Base-by-base conservation (phyloP, 1,139 yeast genomes). In the Kluyveromyces sp. region DNA sequence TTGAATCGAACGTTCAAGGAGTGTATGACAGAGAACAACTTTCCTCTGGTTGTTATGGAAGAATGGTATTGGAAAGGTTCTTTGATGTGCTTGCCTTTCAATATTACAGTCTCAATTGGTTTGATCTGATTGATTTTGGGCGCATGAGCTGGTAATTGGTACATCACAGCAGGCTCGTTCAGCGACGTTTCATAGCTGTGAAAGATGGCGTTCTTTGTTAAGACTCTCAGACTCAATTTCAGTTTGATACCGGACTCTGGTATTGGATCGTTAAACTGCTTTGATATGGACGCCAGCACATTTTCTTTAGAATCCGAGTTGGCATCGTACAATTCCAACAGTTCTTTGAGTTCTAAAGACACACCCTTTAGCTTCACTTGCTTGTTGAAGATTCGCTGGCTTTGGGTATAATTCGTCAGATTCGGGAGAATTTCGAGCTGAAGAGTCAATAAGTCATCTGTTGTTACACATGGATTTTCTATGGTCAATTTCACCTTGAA, bases 21-120 rank as follows among this genome's bases (percentile, higher is more conserved):
- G 56, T 78, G 80, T 18, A 76, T 62, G 3, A 79, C 60, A 15
- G 78, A 70, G 51, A 71, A 80, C 22, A 77, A 65, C 40, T 67
- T 67, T 0, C 86, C 84, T 25, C 66, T 49, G 2, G 72, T 61
- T 1, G 84, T 73, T 33, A 66, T 57, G 9, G 69, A 66, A n/a
- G 55, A 57, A 42, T 66, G 68, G 42, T 66, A 67, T 32, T 65
- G 63, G 36, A 65, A 58, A 1, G 69, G 69, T 26, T 47, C 48
- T n/a, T 45, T 43, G 9, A 39, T 49, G 13, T 49, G 49, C 35
- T 52, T 57, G 33, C 55, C 55, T 32, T 55, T 56, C 18, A 59
- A 38, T 7, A 61, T 42, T 7, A 44, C 44, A 3, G 48, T 42
- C 28, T 43, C 44, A 13, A 51, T 51, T 8, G 41, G 39, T 4